A percentile compares a stretch with the other conserved stretches of the same genome.
phyloP scores from a whole-genome alignment of 768 basidiomycete genomes.

The Boletus rufocinnamomeus region DNA sequence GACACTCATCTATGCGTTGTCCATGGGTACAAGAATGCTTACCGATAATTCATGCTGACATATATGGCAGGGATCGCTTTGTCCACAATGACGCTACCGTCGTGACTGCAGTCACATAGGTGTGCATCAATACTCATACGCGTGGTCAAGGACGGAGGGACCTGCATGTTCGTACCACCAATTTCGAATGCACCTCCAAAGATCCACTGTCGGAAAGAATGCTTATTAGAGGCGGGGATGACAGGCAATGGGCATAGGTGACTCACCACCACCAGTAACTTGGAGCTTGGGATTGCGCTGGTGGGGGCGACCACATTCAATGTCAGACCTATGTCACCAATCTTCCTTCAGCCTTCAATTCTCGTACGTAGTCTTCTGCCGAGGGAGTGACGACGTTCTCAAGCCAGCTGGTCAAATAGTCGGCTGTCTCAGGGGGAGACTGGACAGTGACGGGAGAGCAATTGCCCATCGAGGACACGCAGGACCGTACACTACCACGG shows the following conservation, averaged over 20 bases:
- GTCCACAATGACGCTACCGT: constrained; percentile 32
- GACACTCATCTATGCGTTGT: background rate
- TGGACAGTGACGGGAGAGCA: constrained; percentile 14
- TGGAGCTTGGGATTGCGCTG: constrained; percentile 40
- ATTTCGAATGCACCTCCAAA: constrained; percentile 38
- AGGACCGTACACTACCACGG: constrained; percentile 6
- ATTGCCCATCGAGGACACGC: constrained; percentile 11
- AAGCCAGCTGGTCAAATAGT: constrained; percentile 31
- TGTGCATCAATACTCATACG: background rate
- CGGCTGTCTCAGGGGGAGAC: constrained; percentile 18
- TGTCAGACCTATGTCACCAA: constrained; percentile 42
- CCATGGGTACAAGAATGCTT: background rate
- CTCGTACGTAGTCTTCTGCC: constrained; percentile 46
- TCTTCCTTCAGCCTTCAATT: background rate
- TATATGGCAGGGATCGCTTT: constrained; percentile 40
- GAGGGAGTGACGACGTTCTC: constrained; percentile 32
- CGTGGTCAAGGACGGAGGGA: background rate
- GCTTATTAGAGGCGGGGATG: background rate
- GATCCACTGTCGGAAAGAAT: constrained; percentile 29
- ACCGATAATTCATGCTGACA: constrained; percentile 47
- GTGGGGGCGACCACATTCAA: constrained; percentile 54
- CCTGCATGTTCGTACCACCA: constrained; percentile 26
- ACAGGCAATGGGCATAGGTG: background rate
- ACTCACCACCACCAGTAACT: constrained; percentile 55
- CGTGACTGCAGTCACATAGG: constrained; percentile 4